phyloP scores from a whole-genome alignment of 225 moss, liverwort and hornwort genomes.

The Sphagnum tenellum region DNA sequence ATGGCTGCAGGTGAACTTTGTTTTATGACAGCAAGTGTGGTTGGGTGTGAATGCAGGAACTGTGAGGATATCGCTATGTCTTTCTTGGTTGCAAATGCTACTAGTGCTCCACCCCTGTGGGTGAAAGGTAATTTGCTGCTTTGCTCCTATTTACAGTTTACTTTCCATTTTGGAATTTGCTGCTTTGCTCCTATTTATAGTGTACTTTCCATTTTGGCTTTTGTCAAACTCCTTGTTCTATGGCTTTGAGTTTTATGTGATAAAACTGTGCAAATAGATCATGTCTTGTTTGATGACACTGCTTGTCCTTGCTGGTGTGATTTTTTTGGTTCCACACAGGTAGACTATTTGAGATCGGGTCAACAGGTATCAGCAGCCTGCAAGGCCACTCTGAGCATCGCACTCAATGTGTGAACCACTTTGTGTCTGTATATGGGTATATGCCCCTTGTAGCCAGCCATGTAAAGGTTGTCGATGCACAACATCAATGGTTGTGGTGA shows the following conservation, averaged over 20 bases:
- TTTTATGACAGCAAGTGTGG: too few relatives aligned
- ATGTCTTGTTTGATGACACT: background rate
- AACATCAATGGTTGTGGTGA: constrained; percentile 84
- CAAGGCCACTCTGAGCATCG: constrained; percentile 74
- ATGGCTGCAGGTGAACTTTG: too few relatives aligned
- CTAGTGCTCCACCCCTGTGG: constrained; percentile 88
- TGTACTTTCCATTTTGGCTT: too few relatives aligned
- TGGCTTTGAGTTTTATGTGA: too few relatives aligned
- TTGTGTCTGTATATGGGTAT: constrained; percentile 59
- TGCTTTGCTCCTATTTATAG: background rate
- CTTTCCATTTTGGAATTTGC: background rate
- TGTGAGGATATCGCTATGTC: constrained; percentile 99
- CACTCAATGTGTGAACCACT: constrained; percentile 75
- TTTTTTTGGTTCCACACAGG: constrained; percentile 20
- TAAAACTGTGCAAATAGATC: too few relatives aligned
- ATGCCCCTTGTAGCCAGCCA: constrained; percentile 81
- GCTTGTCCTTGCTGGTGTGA: background rate
- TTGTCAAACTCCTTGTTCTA: too few relatives aligned
- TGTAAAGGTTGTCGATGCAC: constrained; percentile 76
- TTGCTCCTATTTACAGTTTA: background rate
- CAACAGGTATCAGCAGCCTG: constrained; percentile 93
- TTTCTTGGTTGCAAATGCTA: constrained; percentile 85
- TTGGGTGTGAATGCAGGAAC: constrained; percentile 40
- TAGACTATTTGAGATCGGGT: constrained; percentile 77
- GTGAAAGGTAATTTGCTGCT: constrained; percentile 42